phyloP scores from a whole-genome alignment of 2,329 filamentous ascomycete species.

The Diaporthe eres region DNA sequence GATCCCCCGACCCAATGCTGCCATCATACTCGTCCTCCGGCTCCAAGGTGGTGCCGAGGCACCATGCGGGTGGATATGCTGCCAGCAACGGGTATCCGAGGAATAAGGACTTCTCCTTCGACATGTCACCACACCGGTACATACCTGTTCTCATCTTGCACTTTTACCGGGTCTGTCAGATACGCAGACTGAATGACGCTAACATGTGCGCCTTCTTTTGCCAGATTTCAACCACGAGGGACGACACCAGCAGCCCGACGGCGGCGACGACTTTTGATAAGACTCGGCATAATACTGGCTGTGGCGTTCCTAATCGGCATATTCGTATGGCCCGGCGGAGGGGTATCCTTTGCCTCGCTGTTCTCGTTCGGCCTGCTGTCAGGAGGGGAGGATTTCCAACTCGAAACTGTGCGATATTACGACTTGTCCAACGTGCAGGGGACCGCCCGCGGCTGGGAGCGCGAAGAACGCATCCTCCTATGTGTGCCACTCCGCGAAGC shows the following conservation, averaged over 20 bases:
- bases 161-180: slow-evolving; percentile 8
- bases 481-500: slow-evolving; percentile 96
- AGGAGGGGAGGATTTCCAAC: slow-evolving; percentile 77
- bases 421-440: slow-evolving; percentile 93
- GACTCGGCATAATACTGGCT: slow-evolving; percentile 72
- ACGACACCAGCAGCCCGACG: slow-evolving; percentile 79
- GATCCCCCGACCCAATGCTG: slow-evolving; percentile 62
- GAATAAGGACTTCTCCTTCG: slow-evolving; percentile 76
- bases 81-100: slow-evolving; percentile 81
- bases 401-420: slow-evolving; percentile 97
- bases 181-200: slow-evolving; percentile 36
- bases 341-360: slow-evolving; percentile 71
- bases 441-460: slow-evolving; percentile 93
- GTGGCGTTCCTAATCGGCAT: slow-evolving; percentile 77
- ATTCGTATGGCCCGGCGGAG: slow-evolving; percentile 76
- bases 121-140: slow-evolving; percentile 91
- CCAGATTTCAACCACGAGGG: slow-evolving; percentile 87
- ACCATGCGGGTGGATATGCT: slow-evolving; percentile 80
- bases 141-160: slow-evolving; percentile 47
- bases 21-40: slow-evolving; percentile 70
- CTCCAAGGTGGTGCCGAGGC: slow-evolving; percentile 86
- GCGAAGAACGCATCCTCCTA: slow-evolving; percentile 93
- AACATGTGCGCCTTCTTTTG: slow-evolving; percentile 38
- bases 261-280: slow-evolving; percentile 79
- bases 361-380: slow-evolving; percentile 80